Evolutionary conservation across 2,329 filamentous ascomycete species (phyloP).

Genomic region (Ophiocordyceps australis): DNA sequence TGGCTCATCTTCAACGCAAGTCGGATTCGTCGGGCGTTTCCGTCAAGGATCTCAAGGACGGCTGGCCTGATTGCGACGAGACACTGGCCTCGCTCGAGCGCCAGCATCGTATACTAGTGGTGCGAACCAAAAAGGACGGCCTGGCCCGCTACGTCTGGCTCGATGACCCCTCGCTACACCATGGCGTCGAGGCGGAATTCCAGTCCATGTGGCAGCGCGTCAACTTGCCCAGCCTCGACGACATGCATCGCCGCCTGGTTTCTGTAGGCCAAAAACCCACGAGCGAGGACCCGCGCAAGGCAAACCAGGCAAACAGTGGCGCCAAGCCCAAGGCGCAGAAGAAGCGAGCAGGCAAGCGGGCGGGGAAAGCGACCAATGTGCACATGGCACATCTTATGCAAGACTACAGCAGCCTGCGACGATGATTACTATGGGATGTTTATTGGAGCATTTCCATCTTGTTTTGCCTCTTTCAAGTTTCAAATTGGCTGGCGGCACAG

Average conservation of each 20-base stretch:
- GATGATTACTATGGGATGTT: constrained; percentile 10
- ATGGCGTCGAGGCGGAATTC: constrained; percentile 69
- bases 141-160: constrained; percentile 75
- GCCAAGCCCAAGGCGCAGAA: constrained; percentile 52
- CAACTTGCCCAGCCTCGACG: constrained; percentile 55
- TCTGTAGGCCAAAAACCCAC: constrained; percentile 70
- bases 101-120: constrained; percentile 66
- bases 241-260: constrained; percentile 60
- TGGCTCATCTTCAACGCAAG: constrained; percentile 66
- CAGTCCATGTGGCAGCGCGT: constrained; percentile 67
- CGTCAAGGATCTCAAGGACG: constrained; percentile 88
- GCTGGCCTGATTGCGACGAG: constrained; percentile 73
- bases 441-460: no score
- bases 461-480: no score
- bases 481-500: no score
- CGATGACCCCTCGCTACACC: constrained; percentile 63
- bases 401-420: constrained; percentile 40
- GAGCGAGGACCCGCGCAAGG: constrained; percentile 53
- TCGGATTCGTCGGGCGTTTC: constrained; percentile 63
- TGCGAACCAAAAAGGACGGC: constrained; percentile 83
- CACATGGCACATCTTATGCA: constrained; percentile 74
- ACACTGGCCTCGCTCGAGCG: constrained; percentile 62
- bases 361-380: constrained; percentile 69
- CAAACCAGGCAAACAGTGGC: constrained; percentile 21
- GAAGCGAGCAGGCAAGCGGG: constrained; percentile 45